A percentile compares a stretch with the other conserved stretches of the same genome.
phyloP scores from a whole-genome alignment of 2,329 filamentous ascomycete species.

The Colletotrichum sp. region DNA sequence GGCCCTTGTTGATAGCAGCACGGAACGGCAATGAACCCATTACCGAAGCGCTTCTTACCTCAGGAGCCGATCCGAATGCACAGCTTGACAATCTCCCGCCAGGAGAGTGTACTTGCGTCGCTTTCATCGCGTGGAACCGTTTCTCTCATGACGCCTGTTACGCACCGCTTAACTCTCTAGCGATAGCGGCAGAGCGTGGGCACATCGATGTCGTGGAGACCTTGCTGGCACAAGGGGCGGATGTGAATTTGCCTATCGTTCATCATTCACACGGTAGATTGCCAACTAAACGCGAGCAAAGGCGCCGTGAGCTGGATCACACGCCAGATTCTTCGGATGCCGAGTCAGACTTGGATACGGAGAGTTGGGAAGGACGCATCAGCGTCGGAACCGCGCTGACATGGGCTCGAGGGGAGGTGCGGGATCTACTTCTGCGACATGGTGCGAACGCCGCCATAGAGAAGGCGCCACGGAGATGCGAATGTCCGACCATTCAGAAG shows the following conservation, averaged over 20 bases:
- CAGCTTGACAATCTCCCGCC: background rate
- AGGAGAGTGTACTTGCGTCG: background rate
- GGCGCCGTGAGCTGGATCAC: background rate
- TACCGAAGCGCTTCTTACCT: background rate
- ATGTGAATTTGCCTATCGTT: background rate
- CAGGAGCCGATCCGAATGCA: background rate
- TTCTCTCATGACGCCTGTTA: background rate
- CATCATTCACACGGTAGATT: background rate
- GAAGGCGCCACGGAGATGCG: background rate
- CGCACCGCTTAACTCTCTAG: background rate
- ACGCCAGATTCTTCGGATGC: background rate
- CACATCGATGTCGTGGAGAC: background rate
- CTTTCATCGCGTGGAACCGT: background rate
- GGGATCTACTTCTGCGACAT: background rate
- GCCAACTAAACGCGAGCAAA: background rate
- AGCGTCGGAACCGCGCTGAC: background rate
- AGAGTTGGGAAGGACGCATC: background rate
- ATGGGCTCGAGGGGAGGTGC: background rate
- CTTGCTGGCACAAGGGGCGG: background rate
- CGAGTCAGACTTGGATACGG: background rate
- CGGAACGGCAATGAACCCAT: background rate
- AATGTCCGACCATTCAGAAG: background rate
- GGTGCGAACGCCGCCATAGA: background rate
- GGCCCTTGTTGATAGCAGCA: background rate
- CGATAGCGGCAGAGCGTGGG: background rate